A percentile compares a stretch with the other conserved stretches of the same genome.
phyloP scores from a whole-genome alignment of 805 yeast species.

The Spathaspora gorwiae region DNA sequence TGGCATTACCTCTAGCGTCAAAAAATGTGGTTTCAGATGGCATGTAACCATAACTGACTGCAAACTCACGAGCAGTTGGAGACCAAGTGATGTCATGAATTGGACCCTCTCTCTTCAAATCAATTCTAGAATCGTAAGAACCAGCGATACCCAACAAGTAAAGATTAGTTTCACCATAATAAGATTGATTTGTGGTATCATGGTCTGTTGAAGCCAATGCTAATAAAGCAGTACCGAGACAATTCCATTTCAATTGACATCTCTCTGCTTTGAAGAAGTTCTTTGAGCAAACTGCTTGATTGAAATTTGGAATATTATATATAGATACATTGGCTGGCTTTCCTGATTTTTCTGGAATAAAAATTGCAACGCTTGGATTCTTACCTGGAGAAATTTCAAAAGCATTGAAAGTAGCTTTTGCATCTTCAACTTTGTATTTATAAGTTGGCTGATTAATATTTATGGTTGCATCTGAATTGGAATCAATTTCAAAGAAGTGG shows the following conservation, averaged over 20 bases:
- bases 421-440: conserved; percentile 49
- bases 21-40: conserved; percentile 94
- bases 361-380: conserved; percentile 85
- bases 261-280: conserved; percentile 94
- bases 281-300: conserved; percentile 77
- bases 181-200: conserved; percentile 87
- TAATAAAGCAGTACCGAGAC: conserved; percentile 86
- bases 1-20: conserved; percentile 86
- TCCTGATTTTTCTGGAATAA: conserved; percentile 80
- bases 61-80: conserved; percentile 93
- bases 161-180: conserved; percentile 93
- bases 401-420: conserved; percentile 45
- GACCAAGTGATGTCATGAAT: conserved; percentile 98
- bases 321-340: conserved; percentile 87
- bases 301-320: conserved; percentile 71
- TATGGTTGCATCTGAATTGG: conserved; percentile 20
- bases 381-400: conserved; percentile 82
- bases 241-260: conserved; percentile 90
- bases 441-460: conserved; percentile 50
- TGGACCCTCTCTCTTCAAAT: conserved; percentile 89
- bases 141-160: conserved; percentile 91
- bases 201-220: conserved; percentile 95
- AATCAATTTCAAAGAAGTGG: conserved; percentile 57
- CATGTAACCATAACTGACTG: conserved; percentile 96
- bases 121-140: conserved; percentile 82